Evolutionary conservation across 179 eudicot genomes (phyloP).

Genomic region (Drosera spatulata): DNA sequence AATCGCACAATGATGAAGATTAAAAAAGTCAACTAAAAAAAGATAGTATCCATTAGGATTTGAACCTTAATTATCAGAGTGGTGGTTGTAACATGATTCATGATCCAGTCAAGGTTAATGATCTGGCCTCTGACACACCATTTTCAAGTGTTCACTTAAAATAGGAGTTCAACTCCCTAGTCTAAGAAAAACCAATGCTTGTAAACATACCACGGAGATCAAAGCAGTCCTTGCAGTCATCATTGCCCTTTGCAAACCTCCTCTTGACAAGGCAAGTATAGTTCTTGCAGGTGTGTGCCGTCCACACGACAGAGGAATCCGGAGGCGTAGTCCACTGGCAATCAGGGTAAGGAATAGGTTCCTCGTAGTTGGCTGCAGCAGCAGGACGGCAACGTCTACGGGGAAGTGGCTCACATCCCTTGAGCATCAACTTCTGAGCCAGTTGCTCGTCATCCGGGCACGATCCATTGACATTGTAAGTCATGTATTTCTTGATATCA

Average conservation of each 20-base stretch:
- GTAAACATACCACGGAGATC: constrained; percentile 23
- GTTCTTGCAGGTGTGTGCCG: constrained; percentile 25
- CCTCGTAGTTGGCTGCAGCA: constrained; percentile 14
- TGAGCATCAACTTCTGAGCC: constrained; percentile 21
- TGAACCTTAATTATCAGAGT: no score
- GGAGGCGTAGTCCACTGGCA: constrained; percentile 29
- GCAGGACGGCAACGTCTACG: constrained; percentile 34
- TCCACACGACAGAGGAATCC: no score
- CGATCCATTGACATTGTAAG: constrained; percentile 18
- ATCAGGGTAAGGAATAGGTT: constrained; percentile 19
- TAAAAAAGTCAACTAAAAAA: no score
- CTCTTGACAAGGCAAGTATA: constrained; percentile 24
- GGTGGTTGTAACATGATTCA: no score
- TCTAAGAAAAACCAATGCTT: no score
- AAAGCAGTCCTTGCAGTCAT: constrained; percentile 38
- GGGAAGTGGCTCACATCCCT: constrained; percentile 44
- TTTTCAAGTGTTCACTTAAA: no score
- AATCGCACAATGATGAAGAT: no score
- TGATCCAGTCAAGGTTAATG: no score
- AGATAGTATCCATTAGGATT: no score
- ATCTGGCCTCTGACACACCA: no score
- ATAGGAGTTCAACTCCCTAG: no score
- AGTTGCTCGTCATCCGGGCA: constrained; percentile 28
- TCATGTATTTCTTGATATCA: constrained; percentile 26
- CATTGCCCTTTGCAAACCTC: constrained; percentile 6